Percentiles rank a stretch among this genome's conserved stretches.
phyloP scores from a whole-genome alignment of 768 basidiomycete genomes.

The Tephrocybe sp. region DNA sequence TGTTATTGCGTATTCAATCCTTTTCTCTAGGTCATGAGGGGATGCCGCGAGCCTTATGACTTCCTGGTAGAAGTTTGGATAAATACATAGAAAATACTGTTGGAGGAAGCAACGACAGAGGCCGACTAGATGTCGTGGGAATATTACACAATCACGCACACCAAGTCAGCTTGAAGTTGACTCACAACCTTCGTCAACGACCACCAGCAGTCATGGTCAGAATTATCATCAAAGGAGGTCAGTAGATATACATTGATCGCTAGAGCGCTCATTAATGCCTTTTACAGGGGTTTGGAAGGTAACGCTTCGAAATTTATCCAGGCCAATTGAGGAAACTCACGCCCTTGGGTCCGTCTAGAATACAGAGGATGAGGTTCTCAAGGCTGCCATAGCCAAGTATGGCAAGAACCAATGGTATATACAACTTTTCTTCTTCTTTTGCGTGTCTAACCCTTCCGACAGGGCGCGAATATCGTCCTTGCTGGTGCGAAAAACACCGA shows the following conservation, averaged over 20 bases:
- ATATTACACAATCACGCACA: conserved; percentile 12
- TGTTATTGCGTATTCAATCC: no score
- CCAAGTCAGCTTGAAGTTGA: neutral
- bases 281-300: conserved; percentile 79
- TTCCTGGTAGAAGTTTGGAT: no score
- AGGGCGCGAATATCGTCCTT: conserved; percentile 98
- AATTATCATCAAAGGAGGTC: conserved; percentile 89
- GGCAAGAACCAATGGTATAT: conserved; percentile 91
- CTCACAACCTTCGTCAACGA: neutral
- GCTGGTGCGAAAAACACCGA: conserved; percentile 96
- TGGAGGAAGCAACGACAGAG: neutral
- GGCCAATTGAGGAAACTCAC: neutral
- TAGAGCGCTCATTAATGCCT: conserved; percentile 6
- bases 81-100: neutral
- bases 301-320: neutral
- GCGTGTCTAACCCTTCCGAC: neutral
- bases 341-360: no score
- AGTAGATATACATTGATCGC: conserved; percentile 21
- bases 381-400: conserved; percentile 97
- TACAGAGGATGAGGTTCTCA: conserved; percentile 97
- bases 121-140: conserved; percentile 8
- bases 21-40: no score
- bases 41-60: no score
- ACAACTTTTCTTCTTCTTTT: neutral
- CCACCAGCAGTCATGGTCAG: conserved; percentile 66